A percentile compares a stretch with the other conserved stretches of the same genome.
Conservation (phyloP, 2,329 filamentous ascomycete genomes). For the Penicillium sp. region DNA sequence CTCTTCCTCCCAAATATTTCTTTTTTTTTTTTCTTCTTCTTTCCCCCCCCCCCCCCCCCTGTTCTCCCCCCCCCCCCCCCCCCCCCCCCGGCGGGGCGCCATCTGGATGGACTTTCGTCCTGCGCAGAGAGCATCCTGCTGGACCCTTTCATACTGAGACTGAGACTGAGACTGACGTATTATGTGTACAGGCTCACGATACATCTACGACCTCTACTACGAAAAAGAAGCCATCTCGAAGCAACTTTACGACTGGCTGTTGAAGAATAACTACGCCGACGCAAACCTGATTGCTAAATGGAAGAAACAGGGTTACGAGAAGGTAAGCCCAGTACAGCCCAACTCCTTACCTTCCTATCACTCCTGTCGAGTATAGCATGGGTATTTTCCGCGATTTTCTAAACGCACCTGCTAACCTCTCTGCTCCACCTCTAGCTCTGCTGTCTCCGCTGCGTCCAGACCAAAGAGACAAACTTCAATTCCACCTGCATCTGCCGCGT, state of each 20-base stretch:
- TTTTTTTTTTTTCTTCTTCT: too few species aligned
- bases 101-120: neutral
- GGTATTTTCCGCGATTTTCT: too few species aligned
- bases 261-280: conserved; percentile 97
- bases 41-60: too few species aligned
- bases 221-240: conserved; percentile 94
- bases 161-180: conserved; percentile 4
- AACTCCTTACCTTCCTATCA: too few species aligned
- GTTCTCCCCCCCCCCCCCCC: neutral
- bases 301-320: conserved; percentile 99
- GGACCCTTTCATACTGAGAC: neutral
- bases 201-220: conserved; percentile 98
- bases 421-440: conserved; percentile 64
- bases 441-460: conserved; percentile 93
- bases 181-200: conserved; percentile 62
- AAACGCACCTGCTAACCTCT: neutral
- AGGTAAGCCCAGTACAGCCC: conserved; percentile 58
- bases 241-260: conserved; percentile 88
- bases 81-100: neutral
- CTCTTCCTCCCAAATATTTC: too few species aligned
- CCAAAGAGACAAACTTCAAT: conserved; percentile 99
- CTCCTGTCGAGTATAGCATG: neutral
- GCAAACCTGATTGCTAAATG: conserved; percentile 96
- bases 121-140: neutral
- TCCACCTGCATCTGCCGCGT: conserved; percentile 97